Conservation (phyloP, 1,139 yeast species). For the Nematodospora anomalae region DNA sequence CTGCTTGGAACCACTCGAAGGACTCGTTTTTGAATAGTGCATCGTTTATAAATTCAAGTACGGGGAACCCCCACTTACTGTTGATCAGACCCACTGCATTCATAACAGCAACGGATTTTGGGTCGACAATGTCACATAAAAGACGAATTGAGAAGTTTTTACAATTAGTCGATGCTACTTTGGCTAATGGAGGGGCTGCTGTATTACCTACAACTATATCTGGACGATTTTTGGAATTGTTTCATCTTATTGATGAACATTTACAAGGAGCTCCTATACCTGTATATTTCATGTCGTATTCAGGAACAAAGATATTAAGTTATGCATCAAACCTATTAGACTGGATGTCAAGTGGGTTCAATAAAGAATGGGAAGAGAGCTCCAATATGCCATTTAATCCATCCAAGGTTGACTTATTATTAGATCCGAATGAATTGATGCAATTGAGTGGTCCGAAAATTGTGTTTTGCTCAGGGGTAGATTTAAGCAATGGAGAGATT, state of each 20-base stretch:
- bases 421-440: constrained; percentile 56
- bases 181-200: constrained; percentile 73
- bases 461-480: constrained; percentile 77
- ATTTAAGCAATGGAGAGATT: constrained; percentile 62
- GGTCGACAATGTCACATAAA: constrained; percentile 65
- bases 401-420: constrained; percentile 56
- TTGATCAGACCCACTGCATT: constrained; percentile 80
- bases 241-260: constrained; percentile 66
- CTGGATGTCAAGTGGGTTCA: constrained; percentile 86
- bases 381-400: constrained; percentile 66
- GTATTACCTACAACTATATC: constrained; percentile 83
- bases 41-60: constrained; percentile 52
- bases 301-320: constrained; percentile 75
- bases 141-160: constrained; percentile 65
- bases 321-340: constrained; percentile 89
- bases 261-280: constrained; percentile 63
- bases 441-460: constrained; percentile 72
- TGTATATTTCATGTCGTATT: constrained; percentile 70
- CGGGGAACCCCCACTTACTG: constrained; percentile 57
- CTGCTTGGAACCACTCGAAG: constrained; percentile 92
- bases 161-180: constrained; percentile 61
- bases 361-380: constrained; percentile 65
- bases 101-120: constrained; percentile 73
- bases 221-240: constrained; percentile 77
- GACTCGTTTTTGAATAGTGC: constrained; percentile 85